Evolutionary conservation across 768 basidiomycete genomes (phyloP), one percentile per base, ranked within the genome.

Genomic region (Hericium coralloides): DNA sequence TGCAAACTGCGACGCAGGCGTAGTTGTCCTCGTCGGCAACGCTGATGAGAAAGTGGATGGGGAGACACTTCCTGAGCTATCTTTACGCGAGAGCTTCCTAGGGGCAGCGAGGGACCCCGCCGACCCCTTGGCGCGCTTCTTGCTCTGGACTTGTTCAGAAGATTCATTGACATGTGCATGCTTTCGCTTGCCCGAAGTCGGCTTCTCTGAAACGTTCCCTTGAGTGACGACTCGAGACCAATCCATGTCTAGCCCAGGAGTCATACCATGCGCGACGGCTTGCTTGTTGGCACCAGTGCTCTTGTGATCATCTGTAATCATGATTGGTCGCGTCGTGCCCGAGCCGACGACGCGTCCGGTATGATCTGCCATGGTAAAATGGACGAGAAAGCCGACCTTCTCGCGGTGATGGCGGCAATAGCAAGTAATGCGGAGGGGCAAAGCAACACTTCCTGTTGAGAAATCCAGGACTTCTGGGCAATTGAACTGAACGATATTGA

Each of bases 261-360:
- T 49, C 22, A 55, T 8, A 9, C 49, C 49, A 50, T 3, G 15
- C 10, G 49, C 8, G 23, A 25, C 6, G 9, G 14, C 20, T 17
- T 50, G 48, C 2, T 57, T 63, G 64, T 68, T 67, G n/a, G 68
- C 64, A 7, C 67, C 68, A 3, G 74, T 81, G 26, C 91, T 93
- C 73, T 99, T 99, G 74, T 99, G 97, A 70, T 99, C 97, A 74
- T 99, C 97, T 1, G 95, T 99, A 63, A 98, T 98, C 86, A 98
- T 95, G 63, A 99, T 94, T 3, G 95, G 92, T 31, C 85, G 82
- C 1, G 93, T 90, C 55, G 76, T 79, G 4, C 92, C 93, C 8
- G 81, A 78, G 14, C 91, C 95, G 54, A 98, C 83, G 50, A 92
- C 71, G 20, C 87, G 80, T 2, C 94, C 95, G 23, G 73, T 75